phyloP scores from a whole-genome alignment of 352 stramenopile genomes.

The Phytophthora pseudosyringae region DNA sequence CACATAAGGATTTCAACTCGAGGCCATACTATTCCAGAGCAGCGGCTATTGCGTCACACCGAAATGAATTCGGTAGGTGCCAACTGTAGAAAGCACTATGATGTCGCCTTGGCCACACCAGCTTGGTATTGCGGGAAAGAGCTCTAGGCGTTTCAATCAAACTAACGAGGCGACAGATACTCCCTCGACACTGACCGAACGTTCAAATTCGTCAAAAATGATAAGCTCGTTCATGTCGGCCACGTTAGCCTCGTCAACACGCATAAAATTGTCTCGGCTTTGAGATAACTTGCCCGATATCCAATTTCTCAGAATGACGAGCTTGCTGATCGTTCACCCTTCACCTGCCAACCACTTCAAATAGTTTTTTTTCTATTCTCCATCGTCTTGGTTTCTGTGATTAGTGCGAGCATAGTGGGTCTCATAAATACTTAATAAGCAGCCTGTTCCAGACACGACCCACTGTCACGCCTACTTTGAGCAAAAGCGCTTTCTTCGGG shows the following conservation, averaged over 20 bases:
- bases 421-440: slow-evolving; percentile 5
- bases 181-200: background rate
- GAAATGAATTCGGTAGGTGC: too few relatives aligned
- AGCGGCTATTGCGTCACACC: too few relatives aligned
- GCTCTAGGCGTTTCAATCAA: slow-evolving; percentile 4
- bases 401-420: background rate
- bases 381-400: slow-evolving; percentile 3
- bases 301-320: slow-evolving; percentile 8
- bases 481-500: slow-evolving; percentile 11
- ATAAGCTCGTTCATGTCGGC: slow-evolving; percentile 12
- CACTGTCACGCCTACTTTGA: slow-evolving; percentile 4
- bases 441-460: slow-evolving; percentile 9
- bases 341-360: slow-evolving; percentile 1
- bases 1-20: too few relatives aligned
- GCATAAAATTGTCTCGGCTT: background rate
- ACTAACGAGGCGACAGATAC: background rate
- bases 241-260: slow-evolving; percentile 2
- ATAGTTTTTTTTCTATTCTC: slow-evolving; percentile 15
- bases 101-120: background rate
- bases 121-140: slow-evolving; percentile 3
- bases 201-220: slow-evolving; percentile 12
- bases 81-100: too few relatives aligned
- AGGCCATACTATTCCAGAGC: too few relatives aligned
- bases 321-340: slow-evolving; percentile 7
- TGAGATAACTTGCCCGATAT: slow-evolving; percentile 7